Evolutionary conservation across 208 protist species (phyloP), one percentile per base, ranked within the genome.

Genomic region (Acanthamoeba culbertsoni): DNA sequence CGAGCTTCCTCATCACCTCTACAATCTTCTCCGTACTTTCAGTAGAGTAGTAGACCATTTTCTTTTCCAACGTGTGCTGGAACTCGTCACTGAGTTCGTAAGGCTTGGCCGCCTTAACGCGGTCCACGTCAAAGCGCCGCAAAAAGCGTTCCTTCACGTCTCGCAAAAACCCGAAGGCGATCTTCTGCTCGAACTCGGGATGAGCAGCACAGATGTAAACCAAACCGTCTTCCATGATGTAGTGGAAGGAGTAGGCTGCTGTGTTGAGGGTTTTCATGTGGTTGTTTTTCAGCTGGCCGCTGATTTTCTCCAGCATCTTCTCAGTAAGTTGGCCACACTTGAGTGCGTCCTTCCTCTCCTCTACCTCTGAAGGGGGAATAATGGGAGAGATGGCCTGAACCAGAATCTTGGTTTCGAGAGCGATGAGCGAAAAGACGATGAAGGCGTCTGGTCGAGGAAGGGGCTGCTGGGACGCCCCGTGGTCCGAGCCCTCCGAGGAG

Each of bases 11-110:
- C 73, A 86, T 86, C 43, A 86, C 73, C 43, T 86, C 73, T 28
- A 86, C 73, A 45, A 86, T 86, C 73, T 86, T 86, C 43, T 86
- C 73, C 73, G 73, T 86, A 45, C 73, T 86, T 45, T 86, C 73
- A n/a, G 73, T 86, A 40, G 73, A 86, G 73, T 86, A 86, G 73
- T 86, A 86, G 43, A 86, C 73, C 73, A 86, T 86, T 28, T 86
- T 86, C 73, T 86, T 86, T 45, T 86, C 73, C 33, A 86, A 31
- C 73, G 43, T 86, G 73, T 57, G 73, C n/a, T 86, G 73, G 43
- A 86, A 86, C 73, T 86, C 73, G 43, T 86, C 73, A 23, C 33
- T 86, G 43, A 86, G 73, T 28, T 86, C 73, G 43, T 86, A 86
- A 28, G 73, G 43, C 73, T 35, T 28, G 23, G 73, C 73, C 16